Base-by-base conservation (phyloP, 805 yeast genomes). In the Cyberlindnera lachancei region DNA sequence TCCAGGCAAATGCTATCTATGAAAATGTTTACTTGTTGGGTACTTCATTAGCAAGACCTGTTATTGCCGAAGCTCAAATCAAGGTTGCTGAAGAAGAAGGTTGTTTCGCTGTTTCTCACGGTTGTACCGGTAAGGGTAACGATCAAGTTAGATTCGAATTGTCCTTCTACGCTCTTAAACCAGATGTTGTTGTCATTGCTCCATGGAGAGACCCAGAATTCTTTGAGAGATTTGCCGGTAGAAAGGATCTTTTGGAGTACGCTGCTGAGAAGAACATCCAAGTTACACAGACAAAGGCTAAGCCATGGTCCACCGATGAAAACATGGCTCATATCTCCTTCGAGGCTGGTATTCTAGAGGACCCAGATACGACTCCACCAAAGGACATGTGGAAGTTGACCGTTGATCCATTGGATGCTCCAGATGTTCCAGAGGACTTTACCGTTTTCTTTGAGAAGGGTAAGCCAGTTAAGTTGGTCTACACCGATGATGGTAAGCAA, bases 281-380 rank as follows among this genome's bases (percentile, higher is more conserved):
- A 44, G 99, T 92, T 37, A 70, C 94, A 30, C 99, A 92, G 70
- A 92, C 99, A 48, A 87, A 87, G 64, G 86, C 97, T 45, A 92
- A 92, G 71, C 99, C 99, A 50, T 92, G 99, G 99, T 88, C 97
- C 23, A 92, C 98, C 37, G 99, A 92, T 61, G 99, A 92, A 70
- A 92, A 92, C 75, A 69, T 90, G 77, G 98, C 97, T 29, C 99
- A 92, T 66, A 92, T 92, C 61, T 90, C 97, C 24, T 92, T 84
- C 61, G 99, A 92, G 72, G 99, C 99, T 44, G 99, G 99, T 66
- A 92, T 92, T 49, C 76, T 92, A 55, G 99, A 92, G 68, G 95
- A 92, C 67, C 99, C 99, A 57, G 84, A 92, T 63, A 79, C 90
- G 50, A 92, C 98, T 33, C 98, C 98, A 45, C 98, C 98, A 66